Conservation (phyloP, 2,329 filamentous ascomycete genomes). For the Claviceps maximensis region DNA sequence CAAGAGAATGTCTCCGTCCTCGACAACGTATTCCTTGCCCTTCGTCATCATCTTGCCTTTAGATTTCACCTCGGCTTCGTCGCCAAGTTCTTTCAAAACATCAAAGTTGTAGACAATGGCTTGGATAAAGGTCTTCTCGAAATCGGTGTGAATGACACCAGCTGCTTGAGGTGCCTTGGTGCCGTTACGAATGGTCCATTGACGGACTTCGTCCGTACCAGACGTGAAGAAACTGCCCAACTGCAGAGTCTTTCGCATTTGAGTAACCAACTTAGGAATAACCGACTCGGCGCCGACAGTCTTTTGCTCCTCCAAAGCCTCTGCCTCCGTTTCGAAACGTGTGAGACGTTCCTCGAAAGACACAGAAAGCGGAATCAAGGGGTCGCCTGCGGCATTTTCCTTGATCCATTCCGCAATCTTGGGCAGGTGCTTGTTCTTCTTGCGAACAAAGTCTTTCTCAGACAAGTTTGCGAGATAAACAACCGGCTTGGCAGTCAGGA, state of each 20-base stretch:
- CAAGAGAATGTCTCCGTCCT: constrained; percentile 70
- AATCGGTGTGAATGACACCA: constrained; percentile 95
- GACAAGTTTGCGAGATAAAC: constrained; percentile 96
- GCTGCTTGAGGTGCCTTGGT: constrained; percentile 97
- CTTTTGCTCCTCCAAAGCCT: constrained; percentile 77
- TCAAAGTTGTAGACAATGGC: constrained; percentile 84
- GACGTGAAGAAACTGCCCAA: constrained; percentile 96
- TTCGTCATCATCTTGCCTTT: constrained; percentile 98
- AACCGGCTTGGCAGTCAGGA: constrained; percentile 91
- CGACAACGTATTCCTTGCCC: constrained; percentile 89
- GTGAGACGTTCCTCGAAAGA: constrained; percentile 87
- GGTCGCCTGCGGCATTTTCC: constrained; percentile 72
- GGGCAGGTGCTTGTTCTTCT: constrained; percentile 98
- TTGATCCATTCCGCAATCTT: constrained; percentile 96
- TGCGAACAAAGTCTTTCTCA: constrained; percentile 91
- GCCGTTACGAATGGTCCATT: constrained; percentile 94
- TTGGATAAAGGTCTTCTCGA: constrained; percentile 99
- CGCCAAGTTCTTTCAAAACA: constrained; percentile 70
- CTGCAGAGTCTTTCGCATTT: constrained; percentile 86
- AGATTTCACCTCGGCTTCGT: constrained; percentile 77
- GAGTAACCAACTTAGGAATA: constrained; percentile 78
- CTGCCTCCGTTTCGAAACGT: constrained; percentile 62
- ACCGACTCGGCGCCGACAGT: constrained; percentile 74
- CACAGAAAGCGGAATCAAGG: constrained; percentile 87
- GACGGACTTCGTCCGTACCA: constrained; percentile 87